Evolutionary conservation across 78 protist genomes (phyloP), one percentile per base, ranked within the genome.

Genomic region (Protostelium mycophagum): DNA sequence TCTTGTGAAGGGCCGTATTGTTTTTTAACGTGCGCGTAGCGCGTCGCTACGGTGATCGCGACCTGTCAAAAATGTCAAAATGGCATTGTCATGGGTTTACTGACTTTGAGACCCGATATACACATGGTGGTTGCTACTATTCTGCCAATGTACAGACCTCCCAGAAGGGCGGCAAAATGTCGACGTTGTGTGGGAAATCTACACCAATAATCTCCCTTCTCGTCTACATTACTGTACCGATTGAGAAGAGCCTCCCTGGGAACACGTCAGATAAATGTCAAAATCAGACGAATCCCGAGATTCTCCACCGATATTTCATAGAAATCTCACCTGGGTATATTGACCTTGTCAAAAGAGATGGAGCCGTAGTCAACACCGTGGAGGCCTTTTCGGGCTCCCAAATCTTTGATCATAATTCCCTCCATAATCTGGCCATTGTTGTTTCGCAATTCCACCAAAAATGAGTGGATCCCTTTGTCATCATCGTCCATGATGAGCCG

Each of bases 311-410:
- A 92, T 28, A 63, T 63, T 34, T 94, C 90, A 37, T 92, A 37
- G 5, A 94, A 34, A 29, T 91, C 90, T 0, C 86, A 94, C 31
- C 88, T 36, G 25, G 96, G 96, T 0, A 94, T 37, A 37, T 95
- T 87, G 36, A 94, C 96, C 10, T 86, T 10, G 0, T 94, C 86
- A 29, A 94, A 94, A 91, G 92, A 92, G 1, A 94, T 28, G 38
- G 91, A 86, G 37, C 96, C 96, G 87, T 94, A 90, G 28, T 94
- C 96, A 23, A 94, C 96, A 36, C 96, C 96, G 38, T 94, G 90
- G 28, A 90, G 37, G 35, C 96, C 96, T 85, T 90, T 89, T 86
- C 91, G 91, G 38, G 92, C 93, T 0, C 96, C 96, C 83, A 85
- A 84, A 83, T 94, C 96, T 23, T 89, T 95, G 0, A 91, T 28